Evolutionary conservation across 2,329 filamentous ascomycete species (phyloP), one percentile per base, ranked within the genome.

Genomic region (Chlorencoelia australis): DNA sequence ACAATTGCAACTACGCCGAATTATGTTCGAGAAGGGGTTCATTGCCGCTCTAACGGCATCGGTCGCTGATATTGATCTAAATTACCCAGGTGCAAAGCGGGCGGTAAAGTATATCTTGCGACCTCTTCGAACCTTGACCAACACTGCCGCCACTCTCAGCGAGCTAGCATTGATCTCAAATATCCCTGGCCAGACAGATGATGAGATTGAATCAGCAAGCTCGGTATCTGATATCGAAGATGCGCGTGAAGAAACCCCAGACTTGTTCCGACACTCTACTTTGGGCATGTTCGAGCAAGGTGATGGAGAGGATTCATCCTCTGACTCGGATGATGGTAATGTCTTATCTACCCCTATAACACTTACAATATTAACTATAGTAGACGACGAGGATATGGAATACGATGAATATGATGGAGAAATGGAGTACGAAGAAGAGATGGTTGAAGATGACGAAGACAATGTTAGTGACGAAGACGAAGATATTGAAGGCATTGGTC

Each of bases 1-100:
- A 6, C 82, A 88, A 45, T 79, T 82, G 50, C 87, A 94, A 54
- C 73, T 98, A 48, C 81, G 85, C 21, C 85, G 87, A 48, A 77
- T 95, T 42, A 98, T 98, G 91, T 96, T 94, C 52, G 91, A 98
- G 62, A 98, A 96, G 64, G 87, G 93, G 38, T 94, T 91, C 57
- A 79, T 96, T 43, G 75, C 83, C 16, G 82, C 89, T 31, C 64
- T 98, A 41, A 96, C 91, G 2, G 75, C 79, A 9, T 94, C 93
- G 1, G 88, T 98, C 50, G 86, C 91, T 13, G 93, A 98, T 52
- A 82, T 98, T 41, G 91, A 95, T 56, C 73, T 98, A 43, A 94
- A 93, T 49, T 95, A 93, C 59, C 88, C 89, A 0, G 82, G 84
- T 17, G 84, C 93, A 11, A 94, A 94, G 65, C 78, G 88, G 30